These are phyloP conservation scores for Gyrodon lividus DNA, from an alignment of 768 basidiomycete species.

Conservation along the genomic window DNA sequence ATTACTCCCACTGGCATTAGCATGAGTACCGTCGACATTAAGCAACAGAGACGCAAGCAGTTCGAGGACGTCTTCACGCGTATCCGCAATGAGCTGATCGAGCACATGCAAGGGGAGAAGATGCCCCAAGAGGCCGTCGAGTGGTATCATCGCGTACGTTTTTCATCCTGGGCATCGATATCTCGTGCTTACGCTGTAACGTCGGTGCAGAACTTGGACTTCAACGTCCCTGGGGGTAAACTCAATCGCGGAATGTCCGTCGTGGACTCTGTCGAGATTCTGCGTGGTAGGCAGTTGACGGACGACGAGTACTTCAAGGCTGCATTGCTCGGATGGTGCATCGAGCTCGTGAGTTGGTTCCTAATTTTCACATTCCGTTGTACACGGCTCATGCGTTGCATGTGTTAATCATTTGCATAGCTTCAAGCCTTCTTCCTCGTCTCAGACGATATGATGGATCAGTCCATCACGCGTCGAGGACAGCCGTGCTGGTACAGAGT, in stretches of 20 bases:
- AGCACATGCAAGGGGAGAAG: constrained; percentile 59
- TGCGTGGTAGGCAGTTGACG: constrained; percentile 65
- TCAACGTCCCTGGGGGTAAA: constrained; percentile 96
- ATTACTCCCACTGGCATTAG: constrained; percentile 1
- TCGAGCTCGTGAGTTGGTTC: constrained; percentile 77
- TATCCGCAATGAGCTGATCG: constrained; percentile 77
- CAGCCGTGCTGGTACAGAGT: constrained; percentile 94
- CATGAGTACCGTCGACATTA: constrained; percentile 30
- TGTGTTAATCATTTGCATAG: constrained; percentile 38
- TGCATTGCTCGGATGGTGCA: constrained; percentile 91
- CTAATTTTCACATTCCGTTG: background rate
- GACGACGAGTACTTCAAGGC: constrained; percentile 89
- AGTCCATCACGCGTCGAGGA: constrained; percentile 86
- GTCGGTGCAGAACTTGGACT: constrained; percentile 67
- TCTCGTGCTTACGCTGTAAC: background rate
- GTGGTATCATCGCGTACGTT: constrained; percentile 79
- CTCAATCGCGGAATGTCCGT: constrained; percentile 97
- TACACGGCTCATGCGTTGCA: background rate
- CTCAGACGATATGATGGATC: constrained; percentile 97
- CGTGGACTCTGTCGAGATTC: constrained; percentile 87
- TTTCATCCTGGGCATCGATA: background rate
- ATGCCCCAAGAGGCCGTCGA: constrained; percentile 84
- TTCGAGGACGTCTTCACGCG: constrained; percentile 74
- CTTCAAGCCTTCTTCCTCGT: constrained; percentile 98
- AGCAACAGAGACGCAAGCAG: constrained; percentile 49